Evolutionary conservation across 1,284 basidiomycete genomes (phyloP), one percentile per base, ranked within the genome.

Genomic region (Trichosporon asahii): DNA sequence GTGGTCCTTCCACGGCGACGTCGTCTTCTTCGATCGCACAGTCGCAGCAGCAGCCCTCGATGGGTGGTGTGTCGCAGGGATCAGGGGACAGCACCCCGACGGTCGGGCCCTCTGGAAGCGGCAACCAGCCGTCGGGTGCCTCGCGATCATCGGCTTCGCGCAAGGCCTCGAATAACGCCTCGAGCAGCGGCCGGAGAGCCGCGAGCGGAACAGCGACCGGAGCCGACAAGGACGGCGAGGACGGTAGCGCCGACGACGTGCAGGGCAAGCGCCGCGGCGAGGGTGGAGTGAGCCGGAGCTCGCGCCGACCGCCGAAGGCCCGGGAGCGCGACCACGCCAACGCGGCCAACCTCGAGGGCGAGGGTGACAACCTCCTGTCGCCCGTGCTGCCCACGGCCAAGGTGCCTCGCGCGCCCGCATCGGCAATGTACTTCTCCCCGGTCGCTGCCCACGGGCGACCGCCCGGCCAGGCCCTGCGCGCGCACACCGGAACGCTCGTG

Each of bases 391-490:
- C 77, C 2, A 70, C 69, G 12, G 67, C 75, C 15, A 74, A 73
- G 60, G 71, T 76, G 5, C 31, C 69, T 0, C 71, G 76, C 11
- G 77, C 76, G 2, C 77, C 81, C 0, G 72, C 81, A 0, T 75
- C 80, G n/a, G 78, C 82, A 7, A 93, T 95, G 90, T 92, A 95
- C 82, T 95, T 93, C 90, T 92, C 91, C 74, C 87, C 88, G 67
- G 90, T 92, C 1, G 91, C 94, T 0, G 90, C 91, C 7, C 91
- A 92, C 78, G 94, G 94, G 0, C 75, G 84, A 0, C 82, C 93
- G 61, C 93, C 93, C 1, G 87, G 86, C 74, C 89, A 90, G 73
- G 88, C 88, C 11, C 88, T 95, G 84, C 88, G 93, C 3, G 92
- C 93, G 1, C 94, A 95, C 79, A 93, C 88, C 8, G 90, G 91